phyloP scores from a whole-genome alignment of 345 rosid genomes.

The Eucalyptus grandis region DNA sequence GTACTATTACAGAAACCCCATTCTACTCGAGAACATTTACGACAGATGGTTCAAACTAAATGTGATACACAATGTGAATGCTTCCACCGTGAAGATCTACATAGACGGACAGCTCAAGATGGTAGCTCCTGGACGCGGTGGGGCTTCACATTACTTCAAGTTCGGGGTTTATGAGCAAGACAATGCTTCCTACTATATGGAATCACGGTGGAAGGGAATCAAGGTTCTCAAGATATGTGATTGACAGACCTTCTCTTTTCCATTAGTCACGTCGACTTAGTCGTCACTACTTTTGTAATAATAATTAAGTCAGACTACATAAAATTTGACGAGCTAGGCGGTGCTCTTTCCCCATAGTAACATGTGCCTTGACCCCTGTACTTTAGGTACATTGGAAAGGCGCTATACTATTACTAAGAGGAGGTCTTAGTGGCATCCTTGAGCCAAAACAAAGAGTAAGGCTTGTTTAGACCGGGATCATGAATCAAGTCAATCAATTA shows the following conservation, averaged over 20 bases:
- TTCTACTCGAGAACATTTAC: neutral
- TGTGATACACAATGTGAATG: neutral
- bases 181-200: neutral
- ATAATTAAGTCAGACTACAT: neutral
- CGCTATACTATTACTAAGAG: too few species aligned
- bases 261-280: neutral
- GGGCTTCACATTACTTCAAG: neutral
- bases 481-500: too few species aligned
- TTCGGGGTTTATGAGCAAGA: neutral
- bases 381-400: neutral
- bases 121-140: neutral
- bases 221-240: neutral
- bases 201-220: neutral
- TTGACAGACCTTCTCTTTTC: neutral
- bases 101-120: neutral
- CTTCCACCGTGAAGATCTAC: neutral
- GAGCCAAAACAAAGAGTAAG: too few species aligned
- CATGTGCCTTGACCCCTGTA: too few species aligned
- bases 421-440: too few species aligned
- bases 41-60: neutral
- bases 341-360: too few species aligned
- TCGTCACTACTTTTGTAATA: neutral
- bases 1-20: neutral
- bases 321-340: fast-evolving
- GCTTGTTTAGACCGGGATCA: too few species aligned